Base-by-base conservation (phyloP, 2,329 filamentous ascomycete genomes). In the Penicillium sclerotiorum region DNA sequence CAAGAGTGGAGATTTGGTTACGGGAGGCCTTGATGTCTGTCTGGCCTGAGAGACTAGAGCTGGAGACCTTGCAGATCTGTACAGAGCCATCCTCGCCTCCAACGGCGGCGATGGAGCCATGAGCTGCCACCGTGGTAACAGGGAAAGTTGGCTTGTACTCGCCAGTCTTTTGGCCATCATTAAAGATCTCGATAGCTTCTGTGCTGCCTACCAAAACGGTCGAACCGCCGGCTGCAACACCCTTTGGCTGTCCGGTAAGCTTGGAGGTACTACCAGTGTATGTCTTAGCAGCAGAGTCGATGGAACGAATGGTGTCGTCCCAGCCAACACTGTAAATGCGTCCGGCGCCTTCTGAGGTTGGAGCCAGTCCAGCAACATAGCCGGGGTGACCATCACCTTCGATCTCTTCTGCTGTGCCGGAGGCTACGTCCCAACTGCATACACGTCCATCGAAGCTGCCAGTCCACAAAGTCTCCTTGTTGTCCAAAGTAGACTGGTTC, bases 401-500 rank as follows among this genome's bases (percentile, higher is more conserved):
- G 9, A 95, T 81, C 11, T 82, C 80, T 23, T 84, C 80, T 18
- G 87, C 90, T 36, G 78, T 69, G 1, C 92, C 93, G 4, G 80
- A 82, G 13, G 79, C 75, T 22, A 90, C 68, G 65, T 97, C 87
- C 93, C 94, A 99, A 48, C 83, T 84, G 67, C 88, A 89, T 21
- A 96, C 83, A 32, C 89, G 83, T 39, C 94, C 94, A 55, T 99
- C 94, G 60, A 92, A 95, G 73, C 91, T 95, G 52, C 94, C 94
- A 1, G 93, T 95, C 79, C 86, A 92, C 12, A 97, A 72, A 1
- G 87, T 89, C 46, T 85, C 78, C 37, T 75, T 63, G 39, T 73
- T 75, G 23, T 60, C 65, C 25, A 81, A 76, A 1, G 73, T 77
- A 6, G 79, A 81, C 8, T 80, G 74, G 3, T 80, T 81, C 30